Base-by-base conservation (phyloP, 495 filamentous ascomycete species). In the Elasticomyces elasticus region DNA sequence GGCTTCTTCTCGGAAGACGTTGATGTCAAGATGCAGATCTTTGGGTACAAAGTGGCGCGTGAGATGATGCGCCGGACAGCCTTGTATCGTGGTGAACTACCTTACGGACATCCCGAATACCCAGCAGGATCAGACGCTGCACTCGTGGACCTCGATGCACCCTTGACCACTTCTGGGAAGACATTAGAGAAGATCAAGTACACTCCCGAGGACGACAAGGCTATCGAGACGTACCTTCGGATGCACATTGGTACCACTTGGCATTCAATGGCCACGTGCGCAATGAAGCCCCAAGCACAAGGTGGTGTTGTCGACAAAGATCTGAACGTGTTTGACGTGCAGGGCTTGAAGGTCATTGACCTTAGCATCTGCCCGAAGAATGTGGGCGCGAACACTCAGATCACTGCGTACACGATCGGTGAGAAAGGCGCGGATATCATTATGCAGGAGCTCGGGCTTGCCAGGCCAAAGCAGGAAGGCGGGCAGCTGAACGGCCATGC, bases 371-470 rank as follows among this genome's bases (percentile, higher is more conserved):
- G 67, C 20, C 78, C 80, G 2, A 64, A 68, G 54, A 83, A 83
- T 60, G 74, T 84, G 1, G 77, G 53, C n/a, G 75, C 76, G 11
- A 84, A 84, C 60, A 82, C 79, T 4, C 73, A 74, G 46, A 81
- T 79, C 54, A 79, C 75, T 1, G 80, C 79, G 0, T 61, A 82
- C 54, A 57, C 73, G 41, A 65, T 83, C 35, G 79, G 78, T 7
- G 80, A 83, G 66, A 83, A 77, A 68, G 79, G 71, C n/a, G 79
- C 80, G 0, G 71, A 74, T 33, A 75, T 84, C 24, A 69, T 79
- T 59, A 71, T 72, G 1, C 60, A 68, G 56, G 71, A 82, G 55
- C 62, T 81, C 19, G 72, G 74, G 11, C 13, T 49, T 49, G 30
- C 30, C 7, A 15, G 30, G 7, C 7, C 30, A 15, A 33, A 33